A percentile compares a stretch with the other conserved stretches of the same genome.
Evolutionary conservation across 148 eudicot genomes (phyloP).

Genomic region (Agrostemma githago): DNA sequence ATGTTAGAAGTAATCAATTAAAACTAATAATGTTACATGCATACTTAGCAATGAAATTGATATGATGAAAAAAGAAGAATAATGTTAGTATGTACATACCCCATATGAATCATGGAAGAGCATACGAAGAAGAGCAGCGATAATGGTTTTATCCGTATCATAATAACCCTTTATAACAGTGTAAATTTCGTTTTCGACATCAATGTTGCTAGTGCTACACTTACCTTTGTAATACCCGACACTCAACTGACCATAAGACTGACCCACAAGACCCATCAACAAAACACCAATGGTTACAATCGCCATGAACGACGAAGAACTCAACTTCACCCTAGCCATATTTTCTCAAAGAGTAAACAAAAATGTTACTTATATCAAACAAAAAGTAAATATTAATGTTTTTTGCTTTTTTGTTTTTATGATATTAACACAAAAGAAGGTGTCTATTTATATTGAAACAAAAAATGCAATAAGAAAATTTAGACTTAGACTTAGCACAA

Average conservation of each 20-base stretch:
- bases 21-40: too few species aligned
- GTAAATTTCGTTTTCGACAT: conserved; percentile 21
- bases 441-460: background rate
- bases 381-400: background rate
- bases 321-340: conserved; percentile 18
- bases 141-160: background rate
- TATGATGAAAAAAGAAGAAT: background rate
- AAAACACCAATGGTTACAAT: conserved; percentile 16
- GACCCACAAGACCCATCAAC: conserved; percentile 17
- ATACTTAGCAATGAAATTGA: background rate
- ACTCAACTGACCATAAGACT: conserved; percentile 19
- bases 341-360: background rate
- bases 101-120: conserved; percentile 27
- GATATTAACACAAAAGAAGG: conserved; percentile 7
- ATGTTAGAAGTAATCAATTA: background rate
- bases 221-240: conserved; percentile 19
- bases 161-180: conserved; percentile 2
- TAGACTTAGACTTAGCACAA: conserved; percentile 3
- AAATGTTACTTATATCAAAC: background rate
- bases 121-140: conserved; percentile 22
- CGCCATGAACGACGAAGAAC: conserved; percentile 8
- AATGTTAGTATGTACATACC: conserved; percentile 4
- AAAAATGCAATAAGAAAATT: background rate
- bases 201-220: background rate
- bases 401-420: conserved; percentile 12